phyloP scores from a whole-genome alignment of 1,139 yeast species.

The Ogataea hybrid region DNA sequence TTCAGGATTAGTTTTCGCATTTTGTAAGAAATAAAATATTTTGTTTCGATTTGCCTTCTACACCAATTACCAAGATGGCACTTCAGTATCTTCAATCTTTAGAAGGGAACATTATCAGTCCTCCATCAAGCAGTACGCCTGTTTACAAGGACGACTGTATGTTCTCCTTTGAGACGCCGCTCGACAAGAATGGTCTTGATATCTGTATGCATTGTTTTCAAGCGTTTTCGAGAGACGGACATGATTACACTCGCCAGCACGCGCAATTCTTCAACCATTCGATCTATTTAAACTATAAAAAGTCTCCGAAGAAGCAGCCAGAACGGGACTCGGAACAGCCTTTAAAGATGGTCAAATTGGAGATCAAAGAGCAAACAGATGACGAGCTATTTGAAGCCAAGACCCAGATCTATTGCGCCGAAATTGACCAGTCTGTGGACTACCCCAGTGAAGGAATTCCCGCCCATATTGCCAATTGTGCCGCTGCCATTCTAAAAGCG shows the following conservation, averaged over 20 bases:
- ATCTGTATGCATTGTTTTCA: conserved; percentile 67
- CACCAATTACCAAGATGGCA: conserved; percentile 5
- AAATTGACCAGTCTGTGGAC: conserved; percentile 28
- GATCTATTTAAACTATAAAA: conserved; percentile 55
- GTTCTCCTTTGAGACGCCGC: conserved; percentile 74
- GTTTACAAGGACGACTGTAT: conserved; percentile 84
- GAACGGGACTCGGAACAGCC: conserved; percentile 38
- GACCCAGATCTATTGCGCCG: conserved; percentile 44
- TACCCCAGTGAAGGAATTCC: conserved; percentile 25
- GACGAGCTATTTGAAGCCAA: conserved; percentile 61
- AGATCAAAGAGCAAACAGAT: conserved; percentile 66
- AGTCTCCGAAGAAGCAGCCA: conserved; percentile 40
- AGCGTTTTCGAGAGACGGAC: conserved; percentile 53
- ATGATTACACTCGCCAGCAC: conserved; percentile 57
- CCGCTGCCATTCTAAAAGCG: conserved; percentile 54
- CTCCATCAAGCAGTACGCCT: conserved; percentile 24
- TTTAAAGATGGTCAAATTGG: conserved; percentile 67
- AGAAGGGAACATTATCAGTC: conserved; percentile 12
- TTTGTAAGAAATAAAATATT: neutral
- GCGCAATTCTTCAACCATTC: conserved; percentile 48
- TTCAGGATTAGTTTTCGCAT: neutral
- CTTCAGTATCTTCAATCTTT: conserved; percentile 14
- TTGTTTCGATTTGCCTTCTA: conserved; percentile 1
- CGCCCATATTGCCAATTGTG: conserved; percentile 27
- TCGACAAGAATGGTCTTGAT: conserved; percentile 62